Base-by-base conservation (phyloP, 192 early-diverging fungal genomes). In the Coemansia sp. region DNA sequence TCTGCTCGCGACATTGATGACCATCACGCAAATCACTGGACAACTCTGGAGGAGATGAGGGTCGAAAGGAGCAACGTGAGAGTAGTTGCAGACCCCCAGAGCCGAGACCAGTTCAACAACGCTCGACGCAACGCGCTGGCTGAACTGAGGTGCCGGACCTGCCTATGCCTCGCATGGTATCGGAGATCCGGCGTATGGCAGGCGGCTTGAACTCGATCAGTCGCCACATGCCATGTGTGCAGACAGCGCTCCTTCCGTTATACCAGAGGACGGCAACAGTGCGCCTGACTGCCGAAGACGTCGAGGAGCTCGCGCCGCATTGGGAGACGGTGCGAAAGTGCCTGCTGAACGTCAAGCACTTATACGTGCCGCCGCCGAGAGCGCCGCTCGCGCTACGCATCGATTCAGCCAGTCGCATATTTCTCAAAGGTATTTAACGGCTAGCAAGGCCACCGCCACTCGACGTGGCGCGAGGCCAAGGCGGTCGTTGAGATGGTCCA, bases 121-220 rank as follows among this genome's bases (percentile, higher is more conserved):
- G n/a, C n/a, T n/a, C n/a, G n/a, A n/a, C n/a, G n/a, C n/a, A n/a
- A n/a, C n/a, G n/a, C n/a, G n/a, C n/a, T n/a, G n/a, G n/a, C n/a
- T n/a, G n/a, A n/a, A n/a, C n/a, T n/a, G 37, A 46, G 1, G 47
- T 79, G 25, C 66, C 12, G 5, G 10, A 20, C 14, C 29, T 73
- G 22, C 46, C 62, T 2, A 68, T 65, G 67, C 66, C 62, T 4
- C 38, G 6, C 4, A 68, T 45, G 0, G 35, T 68, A 7, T 45
- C 39, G 12, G 62, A 59, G 20, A 64, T 75, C 1, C 65, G 58
- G 42, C 66, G 42, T 10, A 11, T 68, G 54, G 62, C 60, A 11
- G 67, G 66, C 0, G 73, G 66, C 4, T 24, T 75, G 15, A 75
- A 62, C 25, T 60, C 66, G 8, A 64, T 75, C 29, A 41, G 43